Conservation (phyloP, 2,329 filamentous ascomycete genomes). For the Clarireedia monteithiana region DNA sequence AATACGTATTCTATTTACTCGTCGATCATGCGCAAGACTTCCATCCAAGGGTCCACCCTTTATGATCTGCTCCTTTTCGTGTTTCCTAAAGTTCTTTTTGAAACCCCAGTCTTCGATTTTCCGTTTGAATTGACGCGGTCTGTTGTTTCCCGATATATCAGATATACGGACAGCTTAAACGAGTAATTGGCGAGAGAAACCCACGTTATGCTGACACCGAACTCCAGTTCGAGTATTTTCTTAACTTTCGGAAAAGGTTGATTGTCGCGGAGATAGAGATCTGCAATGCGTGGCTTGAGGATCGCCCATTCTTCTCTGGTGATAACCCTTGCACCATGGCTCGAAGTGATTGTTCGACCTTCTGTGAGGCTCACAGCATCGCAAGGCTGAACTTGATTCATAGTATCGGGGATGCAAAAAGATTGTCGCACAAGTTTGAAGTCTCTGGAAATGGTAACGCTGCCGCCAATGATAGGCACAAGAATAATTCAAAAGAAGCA, state of each 20-base stretch:
- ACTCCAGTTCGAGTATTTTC: not conserved
- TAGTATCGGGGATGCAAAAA: too few relatives aligned
- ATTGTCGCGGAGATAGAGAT: not conserved
- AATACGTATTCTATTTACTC: too few relatives aligned
- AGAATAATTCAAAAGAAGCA: too few relatives aligned
- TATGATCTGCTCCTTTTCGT: not conserved
- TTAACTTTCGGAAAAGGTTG: not conserved
- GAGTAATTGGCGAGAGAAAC: not conserved
- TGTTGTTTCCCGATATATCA: not conserved
- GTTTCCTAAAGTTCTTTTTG: slow-evolving; percentile 1
- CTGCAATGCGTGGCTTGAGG: not conserved
- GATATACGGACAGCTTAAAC: too few relatives aligned
- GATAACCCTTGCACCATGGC: not conserved
- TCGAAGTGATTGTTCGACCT: too few relatives aligned
- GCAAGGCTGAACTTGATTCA: too few relatives aligned
- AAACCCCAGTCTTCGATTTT: slow-evolving; percentile 1
- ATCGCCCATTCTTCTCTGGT: not conserved
- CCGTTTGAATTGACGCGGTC: slow-evolving; percentile 1
- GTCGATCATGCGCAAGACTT: not conserved
- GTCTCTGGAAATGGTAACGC: too few relatives aligned
- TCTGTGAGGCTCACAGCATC: too few relatives aligned
- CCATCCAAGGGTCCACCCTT: too few relatives aligned
- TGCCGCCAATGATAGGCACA: too few relatives aligned
- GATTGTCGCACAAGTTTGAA: too few relatives aligned
- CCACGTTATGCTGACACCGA: not conserved